Percentiles rank a stretch among this genome's conserved stretches.
Evolutionary conservation across 139 green algal genomes (phyloP).

Genomic region (Closterium sp.): DNA sequence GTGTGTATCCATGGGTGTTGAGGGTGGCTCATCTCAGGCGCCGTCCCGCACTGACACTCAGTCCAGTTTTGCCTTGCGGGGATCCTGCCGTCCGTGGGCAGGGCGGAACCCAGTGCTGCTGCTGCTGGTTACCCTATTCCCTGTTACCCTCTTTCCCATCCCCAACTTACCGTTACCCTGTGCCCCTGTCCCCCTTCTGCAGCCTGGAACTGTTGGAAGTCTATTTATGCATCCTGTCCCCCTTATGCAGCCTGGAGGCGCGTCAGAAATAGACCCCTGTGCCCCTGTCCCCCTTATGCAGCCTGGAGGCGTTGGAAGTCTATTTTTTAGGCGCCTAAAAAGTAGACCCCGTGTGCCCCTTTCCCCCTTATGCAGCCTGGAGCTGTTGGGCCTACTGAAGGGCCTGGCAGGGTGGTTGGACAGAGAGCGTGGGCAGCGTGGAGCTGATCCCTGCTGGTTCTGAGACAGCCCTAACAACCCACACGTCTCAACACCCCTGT

Average conservation of each 20-base stretch:
- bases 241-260: too few relatives aligned
- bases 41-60: conserved; percentile 62
- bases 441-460: too few relatives aligned
- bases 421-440: conserved; percentile 47
- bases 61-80: conserved; percentile 78
- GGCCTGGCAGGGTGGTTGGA: conserved; percentile 58
- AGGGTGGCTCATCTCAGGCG: conserved; percentile 21
- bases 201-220: too few relatives aligned
- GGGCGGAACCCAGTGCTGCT: too few relatives aligned
- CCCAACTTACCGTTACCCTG: not conserved
- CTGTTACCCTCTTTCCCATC: not conserved
- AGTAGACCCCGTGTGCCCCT: too few relatives aligned
- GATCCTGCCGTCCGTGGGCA: conserved; percentile 60
- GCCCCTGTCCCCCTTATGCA: too few relatives aligned
- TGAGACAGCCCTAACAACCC: not conserved
- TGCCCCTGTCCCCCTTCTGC: not conserved
- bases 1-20: too few relatives aligned
- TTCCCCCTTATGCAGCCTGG: conserved; percentile 39
- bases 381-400: conserved; percentile 62
- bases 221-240: too few relatives aligned
- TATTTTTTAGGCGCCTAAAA: not conserved
- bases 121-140: not conserved
- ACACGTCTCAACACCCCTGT: not conserved
- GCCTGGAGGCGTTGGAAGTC: too few relatives aligned
- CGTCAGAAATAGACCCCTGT: too few relatives aligned